These are phyloP conservation scores for Claviceps spartinae DNA, from an alignment of 2,329 filamentous ascomycete species.

Conservation along the genomic window DNA sequence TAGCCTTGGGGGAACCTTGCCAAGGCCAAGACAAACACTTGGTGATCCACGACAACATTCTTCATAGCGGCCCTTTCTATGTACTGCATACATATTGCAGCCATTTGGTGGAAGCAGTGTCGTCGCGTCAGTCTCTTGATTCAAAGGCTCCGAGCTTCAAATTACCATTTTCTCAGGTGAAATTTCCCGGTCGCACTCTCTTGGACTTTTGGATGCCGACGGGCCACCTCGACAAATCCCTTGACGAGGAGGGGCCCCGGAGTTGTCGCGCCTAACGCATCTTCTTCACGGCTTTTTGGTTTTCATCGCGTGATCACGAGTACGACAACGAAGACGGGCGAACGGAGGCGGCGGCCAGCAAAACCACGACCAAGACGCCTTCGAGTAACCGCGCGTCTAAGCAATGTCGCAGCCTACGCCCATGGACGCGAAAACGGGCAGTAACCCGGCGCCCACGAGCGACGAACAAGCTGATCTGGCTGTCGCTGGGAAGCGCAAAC, in stretches of 20 bases:
- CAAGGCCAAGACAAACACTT: conserved; percentile 8
- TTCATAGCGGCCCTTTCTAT: conserved; percentile 19
- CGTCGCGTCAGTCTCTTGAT: conserved; percentile 7
- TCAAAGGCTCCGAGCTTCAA: conserved; percentile 4
- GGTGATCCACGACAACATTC: conserved; percentile 26
- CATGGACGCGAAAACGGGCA: conserved; percentile 26
- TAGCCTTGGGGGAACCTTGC: conserved; percentile 13
- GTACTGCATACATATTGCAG: conserved; percentile 14
- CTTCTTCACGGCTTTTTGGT: conserved; percentile 13
- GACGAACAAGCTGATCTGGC: conserved; percentile 17
- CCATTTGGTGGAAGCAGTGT: conserved; percentile 10
- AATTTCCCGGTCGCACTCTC: conserved; percentile 15
- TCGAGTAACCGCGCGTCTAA: conserved; percentile 10
- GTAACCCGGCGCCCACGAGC: conserved; percentile 20
- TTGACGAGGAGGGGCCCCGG: conserved; percentile 23
- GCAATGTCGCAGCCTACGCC: conserved; percentile 29
- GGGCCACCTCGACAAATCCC: conserved; percentile 16
- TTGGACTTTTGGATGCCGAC: conserved; percentile 18
- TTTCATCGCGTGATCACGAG: conserved; percentile 27
- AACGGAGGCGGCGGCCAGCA: conserved; percentile 21
- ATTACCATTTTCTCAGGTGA: conserved; percentile 10
- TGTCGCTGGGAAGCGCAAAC: conserved; percentile 42
- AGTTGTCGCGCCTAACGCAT: conserved; percentile 27
- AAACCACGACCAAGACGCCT: conserved; percentile 6
- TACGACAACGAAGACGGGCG: too few species aligned